Base-by-base conservation (phyloP, 73 alveolate species). In the Tetrahymena borealis region DNA sequence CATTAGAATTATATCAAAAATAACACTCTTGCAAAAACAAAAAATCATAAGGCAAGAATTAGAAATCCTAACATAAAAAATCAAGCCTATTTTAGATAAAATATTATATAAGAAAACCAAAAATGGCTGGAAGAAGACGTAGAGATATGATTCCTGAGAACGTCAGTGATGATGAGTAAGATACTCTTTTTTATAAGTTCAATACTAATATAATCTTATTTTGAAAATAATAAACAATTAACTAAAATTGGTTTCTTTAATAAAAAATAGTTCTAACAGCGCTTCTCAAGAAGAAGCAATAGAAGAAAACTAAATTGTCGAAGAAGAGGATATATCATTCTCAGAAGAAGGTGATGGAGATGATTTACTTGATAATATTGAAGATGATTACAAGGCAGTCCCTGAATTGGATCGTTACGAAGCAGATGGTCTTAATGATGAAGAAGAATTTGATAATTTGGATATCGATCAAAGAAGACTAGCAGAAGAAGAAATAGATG, bases 331-430 rank as follows among this genome's bases (percentile, higher is more conserved):
- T 24, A 43, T n/a, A 28, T 36, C 41, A 36, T 93, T 39, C n/a
- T 24, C 94, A 13, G 97, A 91, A 1, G 97, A 94, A 39, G 96
- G 92, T 1, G 96, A 94, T 3, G 96, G 96, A 8, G 97, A 91
- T 39, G 96, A 94, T 41, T 93, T 90, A 28, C 91, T 94, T 36
- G 98, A 95, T 28, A 97, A 90, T 31, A 95, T 93, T 41, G 98
- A 96, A 32, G 98, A 96, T 11, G 99, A 98, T 93, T 98, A 98
- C 94, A 95, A 96, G 78, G 93, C 96, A n/a, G 97, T 96, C 32
- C 97, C 97, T 33, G 98, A 96, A 91, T 95, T 98, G 60, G 99
- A 98, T 92, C 90, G 95, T 79, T 98, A 97, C 93, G 99, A 98
- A 79, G 92, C 91, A 32, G 99, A 95, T 16, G 99, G 99, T 31